These are phyloP conservation scores for Arthroderma sp. DNA, from an alignment of 2,329 filamentous ascomycete species.

Conservation along the genomic window DNA sequence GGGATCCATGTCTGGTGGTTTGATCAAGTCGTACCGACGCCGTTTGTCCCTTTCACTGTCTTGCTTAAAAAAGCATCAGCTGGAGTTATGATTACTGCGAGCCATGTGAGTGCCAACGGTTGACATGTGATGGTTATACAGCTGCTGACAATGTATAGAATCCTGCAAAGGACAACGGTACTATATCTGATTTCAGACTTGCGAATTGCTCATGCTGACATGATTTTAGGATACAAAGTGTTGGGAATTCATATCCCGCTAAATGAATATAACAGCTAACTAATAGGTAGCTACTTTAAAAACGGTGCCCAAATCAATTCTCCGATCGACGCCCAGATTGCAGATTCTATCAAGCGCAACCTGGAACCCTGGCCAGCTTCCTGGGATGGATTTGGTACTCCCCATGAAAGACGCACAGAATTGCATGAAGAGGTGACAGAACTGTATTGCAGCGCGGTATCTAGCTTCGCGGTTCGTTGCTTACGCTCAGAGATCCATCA, in stretches of 20 bases:
- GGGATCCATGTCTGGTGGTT: constrained; percentile 49
- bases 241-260: constrained; percentile 12
- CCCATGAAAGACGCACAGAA: constrained; percentile 18
- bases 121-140: not conserved
- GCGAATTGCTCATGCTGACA: not conserved
- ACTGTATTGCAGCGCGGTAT: constrained; percentile 20
- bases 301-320: constrained; percentile 55
- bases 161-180: constrained; percentile 48
- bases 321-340: constrained; percentile 47
- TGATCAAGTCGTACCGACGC: constrained; percentile 44
- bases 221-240: constrained; percentile 45
- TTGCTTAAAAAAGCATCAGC: constrained; percentile 40
- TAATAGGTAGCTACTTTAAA: constrained; percentile 38
- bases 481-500: too few species aligned
- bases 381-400: constrained; percentile 36
- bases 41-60: constrained; percentile 50
- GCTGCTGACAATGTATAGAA: constrained; percentile 28
- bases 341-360: constrained; percentile 42
- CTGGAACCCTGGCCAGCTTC: constrained; percentile 35
- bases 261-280: too few species aligned
- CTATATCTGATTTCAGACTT: not conserved
- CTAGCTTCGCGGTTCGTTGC: constrained; percentile 20
- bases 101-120: constrained; percentile 32
- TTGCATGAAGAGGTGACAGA: constrained; percentile 18
- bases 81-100: constrained; percentile 54